A percentile compares a stretch with the other conserved stretches of the same genome.
phyloP scores from a whole-genome alignment of 2,329 filamentous ascomycete genomes.

The Neodidymelliopsis sp. region DNA sequence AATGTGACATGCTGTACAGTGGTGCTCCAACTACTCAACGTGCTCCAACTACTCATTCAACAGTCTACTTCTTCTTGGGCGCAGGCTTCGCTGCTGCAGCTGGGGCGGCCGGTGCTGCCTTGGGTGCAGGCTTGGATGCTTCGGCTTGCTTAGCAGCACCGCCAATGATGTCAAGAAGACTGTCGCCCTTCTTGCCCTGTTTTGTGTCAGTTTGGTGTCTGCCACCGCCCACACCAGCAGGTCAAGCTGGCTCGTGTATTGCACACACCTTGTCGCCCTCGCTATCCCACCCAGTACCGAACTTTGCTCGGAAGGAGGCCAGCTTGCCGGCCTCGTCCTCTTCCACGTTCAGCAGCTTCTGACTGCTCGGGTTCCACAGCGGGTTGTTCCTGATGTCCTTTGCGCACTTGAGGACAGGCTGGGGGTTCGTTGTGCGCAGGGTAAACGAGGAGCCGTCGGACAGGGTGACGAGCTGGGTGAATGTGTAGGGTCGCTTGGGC shows the following conservation, averaged over 20 bases:
- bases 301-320: constrained; percentile 83
- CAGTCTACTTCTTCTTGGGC: constrained; percentile 17
- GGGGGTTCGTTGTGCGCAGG: constrained; percentile 77
- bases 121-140: constrained; percentile 22
- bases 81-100: constrained; percentile 19
- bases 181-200: constrained; percentile 33
- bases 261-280: constrained; percentile 25
- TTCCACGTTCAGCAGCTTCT: constrained; percentile 85
- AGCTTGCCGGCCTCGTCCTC: constrained; percentile 93
- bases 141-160: constrained; percentile 30
- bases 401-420: constrained; percentile 65
- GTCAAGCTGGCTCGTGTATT: neutral
- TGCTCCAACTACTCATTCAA: neutral
- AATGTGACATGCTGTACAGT: constrained; percentile 5
- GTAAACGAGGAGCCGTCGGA: constrained; percentile 89
- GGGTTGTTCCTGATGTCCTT: constrained; percentile 92
- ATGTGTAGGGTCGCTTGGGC: constrained; percentile 91
- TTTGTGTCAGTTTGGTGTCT: neutral
- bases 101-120: constrained; percentile 20
- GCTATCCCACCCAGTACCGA: constrained; percentile 82
- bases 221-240: neutral
- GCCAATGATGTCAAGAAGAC: constrained; percentile 45
- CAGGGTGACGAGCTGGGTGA: constrained; percentile 95
- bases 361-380: constrained; percentile 87
- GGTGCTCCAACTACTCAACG: neutral